Evolutionary conservation across 331 rosid genomes (phyloP).

Genomic region (Quercus lobata): DNA sequence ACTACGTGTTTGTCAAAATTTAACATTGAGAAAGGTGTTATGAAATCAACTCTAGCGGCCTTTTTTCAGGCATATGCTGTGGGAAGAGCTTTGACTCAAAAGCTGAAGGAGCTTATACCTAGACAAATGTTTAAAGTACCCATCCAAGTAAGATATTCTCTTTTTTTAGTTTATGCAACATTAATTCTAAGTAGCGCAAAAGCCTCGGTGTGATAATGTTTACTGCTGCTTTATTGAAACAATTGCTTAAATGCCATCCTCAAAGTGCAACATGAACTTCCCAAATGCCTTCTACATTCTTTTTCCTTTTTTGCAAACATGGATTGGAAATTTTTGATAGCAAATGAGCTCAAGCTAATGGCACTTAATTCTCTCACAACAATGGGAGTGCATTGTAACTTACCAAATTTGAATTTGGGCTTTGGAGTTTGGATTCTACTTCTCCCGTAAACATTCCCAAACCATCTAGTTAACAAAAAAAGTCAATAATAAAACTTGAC

Average conservation of each 20-base stretch:
- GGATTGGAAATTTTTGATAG: neutral
- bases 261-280: neutral
- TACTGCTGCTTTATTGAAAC: neutral
- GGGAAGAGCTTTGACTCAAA: conserved; percentile 88
- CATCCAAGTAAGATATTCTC: conserved; percentile 55
- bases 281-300: neutral
- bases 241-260: neutral
- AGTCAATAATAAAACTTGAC: neutral
- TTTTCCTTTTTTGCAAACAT: neutral
- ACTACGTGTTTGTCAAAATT: neutral
- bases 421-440: too few species aligned
- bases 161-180: neutral
- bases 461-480: neutral
- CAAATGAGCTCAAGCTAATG: too few species aligned
- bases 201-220: neutral
- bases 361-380: too few species aligned
- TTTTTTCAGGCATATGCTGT: conserved; percentile 76
- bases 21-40: neutral
- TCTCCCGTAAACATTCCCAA: too few species aligned
- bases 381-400: too few species aligned
- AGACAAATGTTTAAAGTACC: conserved; percentile 96
- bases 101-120: conserved; percentile 95
- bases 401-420: too few species aligned
- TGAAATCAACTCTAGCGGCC: conserved; percentile 13
- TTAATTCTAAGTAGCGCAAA: neutral